Conservation (phyloP, 257 asterid species). For the Lavandula angustifolia region DNA sequence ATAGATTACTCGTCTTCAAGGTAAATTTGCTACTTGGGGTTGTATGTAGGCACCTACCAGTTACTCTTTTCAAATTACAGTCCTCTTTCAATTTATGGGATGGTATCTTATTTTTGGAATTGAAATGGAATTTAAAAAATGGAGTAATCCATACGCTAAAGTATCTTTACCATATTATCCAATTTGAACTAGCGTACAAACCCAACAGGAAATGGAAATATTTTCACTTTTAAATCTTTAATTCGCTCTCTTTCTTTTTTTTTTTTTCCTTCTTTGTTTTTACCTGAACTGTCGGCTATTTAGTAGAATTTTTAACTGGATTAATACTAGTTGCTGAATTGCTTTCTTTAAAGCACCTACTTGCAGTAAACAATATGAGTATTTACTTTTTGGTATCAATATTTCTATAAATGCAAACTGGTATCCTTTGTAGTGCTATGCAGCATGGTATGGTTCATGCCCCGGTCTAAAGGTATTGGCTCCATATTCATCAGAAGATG, state of each 20-base stretch:
- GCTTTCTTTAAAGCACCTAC: constrained; percentile 6
- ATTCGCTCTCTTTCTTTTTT: not conserved
- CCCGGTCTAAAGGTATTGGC: constrained; percentile 80
- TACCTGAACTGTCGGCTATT: not conserved
- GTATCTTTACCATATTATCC: too few species aligned
- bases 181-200: too few species aligned
- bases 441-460: constrained; percentile 70
- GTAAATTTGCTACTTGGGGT: not conserved
- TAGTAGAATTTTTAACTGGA: not conserved
- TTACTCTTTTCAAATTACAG: too few species aligned
- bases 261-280: not conserved
- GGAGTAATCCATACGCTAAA: too few species aligned
- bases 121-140: too few species aligned
- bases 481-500: constrained; percentile 80
- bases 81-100: too few species aligned
- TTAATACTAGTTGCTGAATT: not conserved
- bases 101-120: too few species aligned
- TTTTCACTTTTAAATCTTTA: not conserved
- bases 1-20: not conserved
- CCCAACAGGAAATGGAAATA: not conserved
- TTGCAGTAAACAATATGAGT: not conserved
- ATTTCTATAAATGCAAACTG: constrained; percentile 23
- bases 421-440: constrained; percentile 63
- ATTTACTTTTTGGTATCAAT: constrained; percentile 9
- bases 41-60: not conserved